Percentiles rank a stretch among this genome's conserved stretches.
phyloP scores from a whole-genome alignment of 2,329 filamentous ascomycete species.

The Aspergillus neoniger region DNA sequence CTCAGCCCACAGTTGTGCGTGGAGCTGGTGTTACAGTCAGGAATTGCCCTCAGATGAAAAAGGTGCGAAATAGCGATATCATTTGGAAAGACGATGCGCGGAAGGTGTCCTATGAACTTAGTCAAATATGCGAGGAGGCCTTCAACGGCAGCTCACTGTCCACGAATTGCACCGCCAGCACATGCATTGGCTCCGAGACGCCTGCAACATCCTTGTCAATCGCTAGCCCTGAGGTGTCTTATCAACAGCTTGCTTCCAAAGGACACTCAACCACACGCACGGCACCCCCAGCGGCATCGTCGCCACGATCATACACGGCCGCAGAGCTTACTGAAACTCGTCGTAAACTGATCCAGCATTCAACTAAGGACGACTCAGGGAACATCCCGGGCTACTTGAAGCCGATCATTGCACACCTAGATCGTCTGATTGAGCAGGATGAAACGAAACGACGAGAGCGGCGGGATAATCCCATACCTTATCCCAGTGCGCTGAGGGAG shows the following conservation, averaged over 20 bases:
- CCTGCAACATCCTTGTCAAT: conserved; percentile 51
- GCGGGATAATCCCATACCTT: conserved; percentile 10
- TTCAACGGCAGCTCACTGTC: conserved; percentile 71
- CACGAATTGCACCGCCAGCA: conserved; percentile 49
- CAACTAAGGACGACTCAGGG: conserved; percentile 46
- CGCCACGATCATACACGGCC: conserved; percentile 55
- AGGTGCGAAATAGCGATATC: conserved; percentile 47
- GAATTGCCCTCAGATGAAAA: conserved; percentile 41
- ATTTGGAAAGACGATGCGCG: conserved; percentile 75
- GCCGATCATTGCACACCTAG: conserved; percentile 62
- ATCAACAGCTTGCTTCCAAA: conserved; percentile 16
- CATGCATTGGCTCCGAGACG: conserved; percentile 50
- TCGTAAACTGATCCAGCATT: conserved; percentile 57
- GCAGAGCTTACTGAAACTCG: conserved; percentile 61
- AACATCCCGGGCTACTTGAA: conserved; percentile 55
- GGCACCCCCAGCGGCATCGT: conserved; percentile 42
- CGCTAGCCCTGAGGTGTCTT: conserved; percentile 31
- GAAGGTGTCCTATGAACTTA: conserved; percentile 80
- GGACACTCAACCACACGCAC: conserved; percentile 41
- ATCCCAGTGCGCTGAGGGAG: conserved; percentile 17
- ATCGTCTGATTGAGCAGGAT: conserved; percentile 55
- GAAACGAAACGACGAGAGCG: conserved; percentile 14
- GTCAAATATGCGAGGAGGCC: conserved; percentile 87
- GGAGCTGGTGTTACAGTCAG: conserved; percentile 32
- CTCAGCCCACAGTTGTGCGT: conserved; percentile 42